Percentiles rank a stretch among this genome's conserved stretches.
These are phyloP conservation scores for Zoysia matrella DNA, from an alignment of 202 grass and related monocot species.

Conservation along the genomic window DNA sequence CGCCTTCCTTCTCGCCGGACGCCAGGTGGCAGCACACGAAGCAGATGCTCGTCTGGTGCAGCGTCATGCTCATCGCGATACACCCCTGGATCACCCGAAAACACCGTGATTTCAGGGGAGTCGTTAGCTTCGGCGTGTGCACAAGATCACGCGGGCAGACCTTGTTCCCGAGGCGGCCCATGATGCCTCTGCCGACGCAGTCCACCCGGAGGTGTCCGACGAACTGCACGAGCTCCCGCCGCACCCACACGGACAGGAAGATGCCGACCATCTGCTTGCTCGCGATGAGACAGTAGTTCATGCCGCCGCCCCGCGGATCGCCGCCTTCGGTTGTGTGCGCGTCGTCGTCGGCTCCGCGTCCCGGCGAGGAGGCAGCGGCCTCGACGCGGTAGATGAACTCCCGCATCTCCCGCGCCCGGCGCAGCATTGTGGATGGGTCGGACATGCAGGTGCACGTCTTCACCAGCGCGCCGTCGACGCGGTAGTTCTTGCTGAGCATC, in stretches of 20 bases:
- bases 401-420: conserved; percentile 33
- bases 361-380: conserved; percentile 30
- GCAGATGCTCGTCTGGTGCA: conserved; percentile 83
- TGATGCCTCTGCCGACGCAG: conserved; percentile 77
- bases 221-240: conserved; percentile 64
- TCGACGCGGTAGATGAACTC: conserved; percentile 81
- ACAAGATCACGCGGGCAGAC: too few species aligned
- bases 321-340: conserved; percentile 50
- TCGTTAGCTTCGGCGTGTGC: too few species aligned
- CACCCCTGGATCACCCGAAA: conserved; percentile 51
- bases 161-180: conserved; percentile 39
- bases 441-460: conserved; percentile 72
- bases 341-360: conserved; percentile 32
- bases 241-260: conserved; percentile 78
- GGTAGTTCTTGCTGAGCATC: conserved; percentile 54
- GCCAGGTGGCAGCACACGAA: conserved; percentile 92
- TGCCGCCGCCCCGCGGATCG: conserved; percentile 29
- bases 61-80: conserved; percentile 84
- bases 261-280: conserved; percentile 97
- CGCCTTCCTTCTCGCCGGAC: conserved; percentile 86
- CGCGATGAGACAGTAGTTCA: conserved; percentile 71
- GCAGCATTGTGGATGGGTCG: conserved; percentile 30
- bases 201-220: conserved; percentile 70
- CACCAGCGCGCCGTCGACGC: conserved; percentile 40
- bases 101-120: too few species aligned